Base-by-base conservation (phyloP, 164 flowering plant genomes). In the Vitis rotundifolia region DNA sequence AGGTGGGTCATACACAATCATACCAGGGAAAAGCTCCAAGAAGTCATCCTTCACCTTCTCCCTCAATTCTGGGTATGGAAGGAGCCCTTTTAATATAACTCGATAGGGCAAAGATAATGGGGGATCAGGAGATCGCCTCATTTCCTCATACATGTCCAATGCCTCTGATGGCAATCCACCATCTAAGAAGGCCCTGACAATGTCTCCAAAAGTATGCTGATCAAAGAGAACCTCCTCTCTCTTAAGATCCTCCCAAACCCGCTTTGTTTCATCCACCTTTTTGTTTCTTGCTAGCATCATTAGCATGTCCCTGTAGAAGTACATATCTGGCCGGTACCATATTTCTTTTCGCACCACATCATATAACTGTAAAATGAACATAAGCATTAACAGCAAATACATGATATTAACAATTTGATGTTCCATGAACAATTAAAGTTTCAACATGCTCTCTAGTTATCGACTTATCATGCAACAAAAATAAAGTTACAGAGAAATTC, bases 271-370 rank as follows among this genome's bases (percentile, higher is more conserved):
- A 15, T 84, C 91, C 5, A 83, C 89, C 75, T 78, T 86, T 77
- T 69, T 88, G 83, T 90, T 93, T 74, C 93, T 84, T 55, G 97
- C 94, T 73, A 96, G 97, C 97, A 90, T 89, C 85, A 90, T 77
- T 59, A 96, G 93, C 98, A 91, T 93, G 80, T 96, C 98, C 64
- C 97, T 85, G 86, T 90, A 89, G 68, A 95, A 89, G 87, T 84
- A 95, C 99, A 90, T 93, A 78, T 95, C 99, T 52, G 99, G 99
- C 29, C 94, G 80, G 47, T 95, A 95, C 98, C 98, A 96, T 71
- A 89, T 90, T 77, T 93, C 98, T 75, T 82, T 89, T 1, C 97
- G 91, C 79, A 90, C 95, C 56, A 84, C 84, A 48, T 93, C 88
- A 78, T 96, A 96, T 61, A 96, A 71, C 99, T 95, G 91, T 29